These are phyloP conservation scores for Wickerhamiella sergipiensis DNA, from an alignment of 805 yeast genomes.

Conservation along the genomic window DNA sequence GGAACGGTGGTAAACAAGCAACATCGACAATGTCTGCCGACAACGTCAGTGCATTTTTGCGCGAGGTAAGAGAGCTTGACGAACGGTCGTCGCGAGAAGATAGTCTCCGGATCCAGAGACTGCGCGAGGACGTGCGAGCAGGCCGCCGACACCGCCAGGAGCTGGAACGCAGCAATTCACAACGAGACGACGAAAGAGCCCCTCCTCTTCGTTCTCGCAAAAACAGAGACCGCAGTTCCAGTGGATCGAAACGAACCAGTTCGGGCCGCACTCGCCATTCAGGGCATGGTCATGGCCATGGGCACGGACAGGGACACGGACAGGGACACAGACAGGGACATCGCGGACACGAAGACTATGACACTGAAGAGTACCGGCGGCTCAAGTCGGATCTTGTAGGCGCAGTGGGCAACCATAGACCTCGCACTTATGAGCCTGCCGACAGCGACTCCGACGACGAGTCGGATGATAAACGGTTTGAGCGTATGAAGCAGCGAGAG, in stretches of 20 bases:
- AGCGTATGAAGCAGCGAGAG: neutral
- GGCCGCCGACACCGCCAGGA: conserved; percentile 17
- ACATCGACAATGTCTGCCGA: conserved; percentile 1
- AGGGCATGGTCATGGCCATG: too few relatives aligned
- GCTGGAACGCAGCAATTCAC: neutral
- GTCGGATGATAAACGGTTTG: neutral
- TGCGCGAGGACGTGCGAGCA: conserved; percentile 21
- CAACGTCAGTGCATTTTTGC: conserved; percentile 20
- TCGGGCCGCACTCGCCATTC: too few relatives aligned
- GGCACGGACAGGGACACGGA: neutral
- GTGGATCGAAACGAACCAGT: neutral
- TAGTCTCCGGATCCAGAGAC: conserved; percentile 19
- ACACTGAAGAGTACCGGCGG: neutral
- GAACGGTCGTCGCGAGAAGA: conserved; percentile 19
- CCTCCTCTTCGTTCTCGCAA: neutral
- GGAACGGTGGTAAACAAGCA: neutral
- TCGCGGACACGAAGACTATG: neutral
- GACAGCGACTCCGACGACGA: neutral
- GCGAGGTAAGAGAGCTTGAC: conserved; percentile 19
- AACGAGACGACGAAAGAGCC: neutral
- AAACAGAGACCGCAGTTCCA: neutral
- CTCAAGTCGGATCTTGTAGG: neutral
- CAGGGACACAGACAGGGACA: neutral
- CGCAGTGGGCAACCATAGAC: neutral
- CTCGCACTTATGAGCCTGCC: neutral